Evolutionary conservation across 352 stramenopile species (phyloP).

Genomic region (Phytophthora syringae): DNA sequence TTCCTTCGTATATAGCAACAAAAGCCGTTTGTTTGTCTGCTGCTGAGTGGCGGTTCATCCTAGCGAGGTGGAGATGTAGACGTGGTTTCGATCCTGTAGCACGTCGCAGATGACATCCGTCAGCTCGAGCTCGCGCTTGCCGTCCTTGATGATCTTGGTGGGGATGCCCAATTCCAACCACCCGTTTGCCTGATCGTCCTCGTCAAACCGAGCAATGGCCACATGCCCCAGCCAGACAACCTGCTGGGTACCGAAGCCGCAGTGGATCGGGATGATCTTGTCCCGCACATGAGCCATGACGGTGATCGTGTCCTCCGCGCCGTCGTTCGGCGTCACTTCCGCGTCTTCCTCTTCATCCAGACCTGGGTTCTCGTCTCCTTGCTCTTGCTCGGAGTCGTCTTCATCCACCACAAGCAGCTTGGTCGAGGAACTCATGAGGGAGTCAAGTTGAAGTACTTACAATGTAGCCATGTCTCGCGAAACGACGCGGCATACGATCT

Average conservation of each 20-base stretch:
- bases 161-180: conserved; percentile 49
- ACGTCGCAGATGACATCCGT: conserved; percentile 67
- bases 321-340: conserved; percentile 49
- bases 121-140: conserved; percentile 58
- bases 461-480: conserved; percentile 29
- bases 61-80: conserved; percentile 71
- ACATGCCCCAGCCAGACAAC: conserved; percentile 77
- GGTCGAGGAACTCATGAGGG: background rate
- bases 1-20: conserved; percentile 22
- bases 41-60: conserved; percentile 23
- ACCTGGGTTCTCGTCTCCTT: conserved; percentile 1
- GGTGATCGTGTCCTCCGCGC: conserved; percentile 59
- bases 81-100: conserved; percentile 57
- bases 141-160: conserved; percentile 37
- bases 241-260: conserved; percentile 76
- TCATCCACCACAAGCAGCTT: conserved; percentile 12
- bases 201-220: conserved; percentile 72
- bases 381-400: background rate
- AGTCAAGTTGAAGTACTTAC: background rate
- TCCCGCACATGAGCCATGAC: conserved; percentile 70
- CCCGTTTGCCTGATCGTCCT: conserved; percentile 44
- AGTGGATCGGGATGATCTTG: conserved; percentile 76
- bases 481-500: background rate
- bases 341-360: conserved; percentile 13
- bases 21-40: background rate